These are phyloP conservation scores for Grosmannia huntii DNA, from an alignment of 2,329 filamentous ascomycete species.

Conservation along the genomic window DNA sequence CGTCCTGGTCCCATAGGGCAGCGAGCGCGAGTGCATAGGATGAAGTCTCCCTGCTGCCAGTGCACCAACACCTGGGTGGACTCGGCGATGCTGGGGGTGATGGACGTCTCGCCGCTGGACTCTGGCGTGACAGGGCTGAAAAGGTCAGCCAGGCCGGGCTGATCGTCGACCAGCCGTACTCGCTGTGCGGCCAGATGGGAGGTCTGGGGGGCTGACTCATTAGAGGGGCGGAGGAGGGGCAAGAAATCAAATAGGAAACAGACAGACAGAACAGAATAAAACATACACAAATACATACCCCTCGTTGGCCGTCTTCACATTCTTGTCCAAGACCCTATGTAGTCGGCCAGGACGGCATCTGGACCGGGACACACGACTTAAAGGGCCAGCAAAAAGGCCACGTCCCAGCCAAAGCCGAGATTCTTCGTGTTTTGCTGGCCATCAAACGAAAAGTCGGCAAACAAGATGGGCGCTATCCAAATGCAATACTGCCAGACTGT, in stretches of 20 bases:
- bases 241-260: not conserved
- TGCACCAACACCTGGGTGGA: not conserved
- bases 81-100: constrained; percentile 14
- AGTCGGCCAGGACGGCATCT: not conserved
- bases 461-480: not conserved
- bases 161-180: constrained; percentile 16
- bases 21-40: constrained; percentile 15
- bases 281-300: constrained; percentile 3
- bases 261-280: not conserved
- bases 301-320: constrained; percentile 18
- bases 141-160: constrained; percentile 16
- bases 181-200: constrained; percentile 16
- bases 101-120: constrained; percentile 13
- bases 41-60: constrained; percentile 9
- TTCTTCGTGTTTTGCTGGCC: not conserved
- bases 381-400: not conserved
- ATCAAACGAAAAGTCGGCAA: constrained; percentile 1
- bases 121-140: constrained; percentile 13
- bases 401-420: not conserved
- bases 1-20: constrained; percentile 3
- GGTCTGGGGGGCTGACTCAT: constrained; percentile 11
- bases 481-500: not conserved
- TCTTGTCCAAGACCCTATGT: constrained; percentile 12
- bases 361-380: not conserved
- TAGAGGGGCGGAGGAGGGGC: not conserved